Evolutionary conservation across 2,329 filamentous ascomycete species (phyloP).

Genomic region (Scopulariopsis brevicaulis): DNA sequence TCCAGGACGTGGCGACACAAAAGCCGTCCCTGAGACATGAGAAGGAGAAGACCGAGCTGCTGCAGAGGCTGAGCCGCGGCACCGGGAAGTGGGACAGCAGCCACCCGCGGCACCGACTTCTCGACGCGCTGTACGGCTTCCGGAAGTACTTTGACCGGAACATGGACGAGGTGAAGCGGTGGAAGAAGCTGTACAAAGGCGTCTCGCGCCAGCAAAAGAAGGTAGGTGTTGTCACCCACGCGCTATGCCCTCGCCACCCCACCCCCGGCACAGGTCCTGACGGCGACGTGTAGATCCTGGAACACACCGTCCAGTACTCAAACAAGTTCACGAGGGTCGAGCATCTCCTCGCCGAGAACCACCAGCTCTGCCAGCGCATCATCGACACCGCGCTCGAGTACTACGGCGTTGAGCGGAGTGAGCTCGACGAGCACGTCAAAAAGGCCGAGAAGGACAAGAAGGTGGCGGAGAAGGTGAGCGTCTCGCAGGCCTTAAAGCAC

Average conservation of each 20-base stretch:
- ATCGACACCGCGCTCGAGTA: slow-evolving; percentile 30
- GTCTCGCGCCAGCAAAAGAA: slow-evolving; percentile 20
- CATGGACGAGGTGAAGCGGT: slow-evolving; percentile 21
- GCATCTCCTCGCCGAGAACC: slow-evolving; percentile 29
- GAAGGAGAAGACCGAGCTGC: slow-evolving; percentile 17
- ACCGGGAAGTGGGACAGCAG: slow-evolving; percentile 19
- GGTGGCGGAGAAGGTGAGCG: slow-evolving; percentile 31
- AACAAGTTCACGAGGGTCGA: slow-evolving; percentile 36
- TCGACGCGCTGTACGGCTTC: slow-evolving; percentile 27
- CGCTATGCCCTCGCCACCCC: background rate
- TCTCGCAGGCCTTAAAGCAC: slow-evolving; percentile 43
- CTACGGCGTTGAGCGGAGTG: slow-evolving; percentile 29
- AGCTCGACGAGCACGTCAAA: slow-evolving; percentile 30
- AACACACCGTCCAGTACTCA: slow-evolving; percentile 44
- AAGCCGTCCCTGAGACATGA: slow-evolving; percentile 14
- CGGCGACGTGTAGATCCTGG: slow-evolving; percentile 29
- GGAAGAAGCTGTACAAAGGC: slow-evolving; percentile 23
- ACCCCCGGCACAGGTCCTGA: background rate
- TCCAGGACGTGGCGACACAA: slow-evolving; percentile 12
- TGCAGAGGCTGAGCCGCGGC: slow-evolving; percentile 15
- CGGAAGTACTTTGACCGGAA: slow-evolving; percentile 20
- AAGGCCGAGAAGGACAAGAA: slow-evolving; percentile 22
- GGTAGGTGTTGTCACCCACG: slow-evolving; percentile 7
- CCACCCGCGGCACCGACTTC: slow-evolving; percentile 25
- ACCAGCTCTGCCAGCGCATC: slow-evolving; percentile 31